These are phyloP conservation scores for Cladosporium austrohemisphaericum DNA, from an alignment of 2,329 filamentous ascomycete genomes.

Conservation along the genomic window DNA sequence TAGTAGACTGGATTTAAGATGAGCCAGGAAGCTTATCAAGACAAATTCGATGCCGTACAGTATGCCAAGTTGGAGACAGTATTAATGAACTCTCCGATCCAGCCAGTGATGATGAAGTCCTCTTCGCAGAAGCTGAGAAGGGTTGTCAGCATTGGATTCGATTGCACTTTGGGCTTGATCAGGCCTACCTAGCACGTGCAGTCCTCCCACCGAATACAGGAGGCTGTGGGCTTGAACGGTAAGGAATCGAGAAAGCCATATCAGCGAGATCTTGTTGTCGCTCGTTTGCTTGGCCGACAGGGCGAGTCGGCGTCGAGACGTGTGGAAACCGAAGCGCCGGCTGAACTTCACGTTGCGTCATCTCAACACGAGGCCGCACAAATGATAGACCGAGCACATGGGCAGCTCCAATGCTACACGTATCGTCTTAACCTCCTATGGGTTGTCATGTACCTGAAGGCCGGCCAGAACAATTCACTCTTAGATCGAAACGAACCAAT, in stretches of 20 bases:
- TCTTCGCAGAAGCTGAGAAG: constrained; percentile 12
- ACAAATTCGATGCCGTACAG: neutral
- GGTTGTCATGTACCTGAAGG: too few relatives aligned
- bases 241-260: constrained; percentile 5
- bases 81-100: constrained; percentile 13
- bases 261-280: constrained; percentile 2
- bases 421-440: neutral
- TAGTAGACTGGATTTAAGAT: neutral
- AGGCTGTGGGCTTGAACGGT: neutral
- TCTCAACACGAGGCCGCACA: neutral
- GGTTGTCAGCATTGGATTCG: neutral
- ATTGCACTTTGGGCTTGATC: neutral
- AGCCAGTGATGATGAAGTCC: constrained; percentile 14
- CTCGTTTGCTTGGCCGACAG: neutral
- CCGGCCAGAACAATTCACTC: too few relatives aligned
- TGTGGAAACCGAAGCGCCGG: neutral
- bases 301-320: too few relatives aligned
- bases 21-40: neutral
- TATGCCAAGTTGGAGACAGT: constrained; percentile 15
- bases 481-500: neutral
- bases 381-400: neutral
- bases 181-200: neutral
- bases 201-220: constrained; percentile 6
- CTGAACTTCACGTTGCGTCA: neutral
- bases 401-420: neutral